Base-by-base conservation (phyloP, 345 rosid genomes). In the Cochlearia excelsa region DNA sequence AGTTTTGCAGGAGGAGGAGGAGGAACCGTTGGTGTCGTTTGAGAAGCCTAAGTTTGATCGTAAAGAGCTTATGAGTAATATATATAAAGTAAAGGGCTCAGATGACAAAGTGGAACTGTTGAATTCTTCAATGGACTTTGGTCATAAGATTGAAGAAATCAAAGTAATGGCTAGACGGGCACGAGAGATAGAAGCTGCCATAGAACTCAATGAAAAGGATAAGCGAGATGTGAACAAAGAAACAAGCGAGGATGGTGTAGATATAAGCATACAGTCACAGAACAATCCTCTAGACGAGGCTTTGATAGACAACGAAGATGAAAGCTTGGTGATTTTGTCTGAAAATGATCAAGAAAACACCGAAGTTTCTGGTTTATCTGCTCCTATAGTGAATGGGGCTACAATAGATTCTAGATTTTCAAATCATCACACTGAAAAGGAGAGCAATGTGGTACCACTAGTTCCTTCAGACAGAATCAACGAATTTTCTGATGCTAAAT, bases 11-110 rank as follows among this genome's bases (percentile, higher is more conserved):
- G 79, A 64, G 30, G 63, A 11, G 63, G 6, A 16, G 26, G 81
- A 81, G 57, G 56, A 64, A 7, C 49, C 62, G 2, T 33, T 26
- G 59, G 49, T 53, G 50, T 51, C 63, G 7, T 59, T 70, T 63
- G 81, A 63, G 75, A 82, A 64, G 72, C 96, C 96, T 38, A 71
- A 69, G 75, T 68, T 91, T 68, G 87, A 91, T 74, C 79, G 66
- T 72, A 64, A 79, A 34, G 70, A 70, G 47, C 80, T 88, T 49
- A 60, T 74, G 78, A 77, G 62, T 53, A 79, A 38, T 66, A 80
- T 88, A 69, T 58, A 60, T 9, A 81, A 70, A 68, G 81, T 73
- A 26, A 78, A 68, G 53, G 70, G 65, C 49, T 61, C 78, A 6
- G 75, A 34, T 51, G 56, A 76, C 59, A 75, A 65, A 48, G 3